phyloP scores from a whole-genome alignment of 1,284 basidiomycete species.

The Cutaneotrichosporon dermatis region DNA sequence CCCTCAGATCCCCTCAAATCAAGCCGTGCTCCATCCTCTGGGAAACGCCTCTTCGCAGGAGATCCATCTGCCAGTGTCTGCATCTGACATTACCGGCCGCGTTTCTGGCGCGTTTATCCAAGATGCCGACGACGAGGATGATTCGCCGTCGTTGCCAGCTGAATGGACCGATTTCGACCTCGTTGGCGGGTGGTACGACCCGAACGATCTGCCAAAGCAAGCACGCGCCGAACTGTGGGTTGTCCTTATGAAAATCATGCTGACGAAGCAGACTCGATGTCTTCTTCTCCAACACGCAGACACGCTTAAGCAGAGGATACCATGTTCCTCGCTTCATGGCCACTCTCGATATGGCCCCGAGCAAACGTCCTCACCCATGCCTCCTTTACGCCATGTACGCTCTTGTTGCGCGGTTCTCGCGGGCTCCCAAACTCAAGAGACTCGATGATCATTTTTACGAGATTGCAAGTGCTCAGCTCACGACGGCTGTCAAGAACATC shows the following conservation, averaged over 20 bases:
- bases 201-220: conserved; percentile 36
- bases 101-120: background rate
- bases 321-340: conserved; percentile 42
- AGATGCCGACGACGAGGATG: background rate
- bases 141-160: background rate
- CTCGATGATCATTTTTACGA: conserved; percentile 37
- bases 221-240: conserved; percentile 41
- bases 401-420: conserved; percentile 30
- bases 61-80: background rate
- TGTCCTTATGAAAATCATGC: background rate
- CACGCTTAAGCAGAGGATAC: conserved; percentile 17
- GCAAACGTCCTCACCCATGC: conserved; percentile 39
- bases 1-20: background rate
- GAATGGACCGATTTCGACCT: conserved; percentile 9
- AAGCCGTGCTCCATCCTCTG: background rate
- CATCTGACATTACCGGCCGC: background rate
- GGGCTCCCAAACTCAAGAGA: conserved; percentile 26
- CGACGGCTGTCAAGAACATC: conserved; percentile 24
- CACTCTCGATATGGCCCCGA: conserved; percentile 28
- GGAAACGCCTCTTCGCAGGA: background rate
- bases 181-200: conserved; percentile 43
- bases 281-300: conserved; percentile 31
- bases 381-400: conserved; percentile 43
- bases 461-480: conserved; percentile 30
- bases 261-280: conserved; percentile 27